These are phyloP conservation scores for Calonectria montana DNA, from an alignment of 2,329 filamentous ascomycete species.

Conservation along the genomic window DNA sequence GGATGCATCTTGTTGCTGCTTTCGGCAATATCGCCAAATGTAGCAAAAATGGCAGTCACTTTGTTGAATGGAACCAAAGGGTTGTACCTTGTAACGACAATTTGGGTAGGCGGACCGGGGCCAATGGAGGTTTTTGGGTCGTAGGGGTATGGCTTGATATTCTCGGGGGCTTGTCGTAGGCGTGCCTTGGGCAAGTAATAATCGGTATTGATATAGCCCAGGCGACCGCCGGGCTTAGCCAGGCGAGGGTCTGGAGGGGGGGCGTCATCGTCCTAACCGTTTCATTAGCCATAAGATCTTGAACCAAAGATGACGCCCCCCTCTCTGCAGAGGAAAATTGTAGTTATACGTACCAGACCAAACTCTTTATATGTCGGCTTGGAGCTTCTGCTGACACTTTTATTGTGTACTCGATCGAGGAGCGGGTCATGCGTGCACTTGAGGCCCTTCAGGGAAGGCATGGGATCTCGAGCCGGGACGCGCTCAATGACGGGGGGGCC, in stretches of 20 bases:
- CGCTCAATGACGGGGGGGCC: constrained; percentile 52
- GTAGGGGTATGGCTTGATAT: constrained; percentile 83
- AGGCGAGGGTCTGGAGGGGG: constrained; percentile 86
- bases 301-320: constrained; percentile 71
- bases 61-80: constrained; percentile 85
- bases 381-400: constrained; percentile 64
- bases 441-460: constrained; percentile 64
- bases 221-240: constrained; percentile 69
- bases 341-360: constrained; percentile 72
- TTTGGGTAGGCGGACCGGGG: constrained; percentile 87
- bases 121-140: constrained; percentile 87
- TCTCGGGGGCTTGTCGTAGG: constrained; percentile 79
- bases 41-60: constrained; percentile 79
- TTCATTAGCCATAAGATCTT: constrained; percentile 68
- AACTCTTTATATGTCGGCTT: constrained; percentile 73
- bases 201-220: constrained; percentile 76
- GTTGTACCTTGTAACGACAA: constrained; percentile 97
- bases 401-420: constrained; percentile 62
- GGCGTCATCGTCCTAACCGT: constrained; percentile 81
- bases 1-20: constrained; percentile 96
- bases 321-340: constrained; percentile 54
- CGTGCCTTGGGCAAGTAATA: constrained; percentile 78
- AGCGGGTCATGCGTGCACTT: constrained; percentile 72
- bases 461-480: constrained; percentile 67
- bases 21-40: constrained; percentile 88